These are phyloP conservation scores for Clausena lansium DNA, from an alignment of 345 rosid species.

Conservation along the genomic window DNA sequence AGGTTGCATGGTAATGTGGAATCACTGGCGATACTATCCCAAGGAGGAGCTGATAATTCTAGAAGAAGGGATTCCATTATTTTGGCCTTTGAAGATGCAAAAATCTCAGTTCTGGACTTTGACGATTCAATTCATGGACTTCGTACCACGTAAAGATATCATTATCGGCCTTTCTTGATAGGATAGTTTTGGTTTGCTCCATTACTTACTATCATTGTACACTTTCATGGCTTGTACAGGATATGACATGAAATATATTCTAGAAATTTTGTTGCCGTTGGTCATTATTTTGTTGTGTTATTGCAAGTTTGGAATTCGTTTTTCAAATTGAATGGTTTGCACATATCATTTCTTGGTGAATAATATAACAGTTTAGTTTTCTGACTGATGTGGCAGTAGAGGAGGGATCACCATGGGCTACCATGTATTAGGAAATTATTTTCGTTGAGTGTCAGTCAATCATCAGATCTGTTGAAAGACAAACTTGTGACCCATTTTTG, in stretches of 20 bases:
- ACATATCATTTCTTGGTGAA: neutral
- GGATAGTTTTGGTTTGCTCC: slow-evolving; percentile 1
- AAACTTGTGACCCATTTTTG: neutral
- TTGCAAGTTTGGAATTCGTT: slow-evolving; percentile 1
- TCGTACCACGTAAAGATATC: slow-evolving; percentile 54
- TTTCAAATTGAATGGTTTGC: neutral
- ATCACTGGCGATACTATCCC: slow-evolving; percentile 68
- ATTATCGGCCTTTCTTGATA: neutral
- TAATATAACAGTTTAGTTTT: neutral
- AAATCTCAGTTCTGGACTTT: slow-evolving; percentile 80
- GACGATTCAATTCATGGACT: slow-evolving; percentile 90
- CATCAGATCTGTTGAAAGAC: neutral
- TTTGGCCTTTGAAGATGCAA: slow-evolving; percentile 76
- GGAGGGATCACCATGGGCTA: neutral
- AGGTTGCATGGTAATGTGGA: slow-evolving; percentile 94
- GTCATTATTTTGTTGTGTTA: neutral
- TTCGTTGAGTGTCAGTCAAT: neutral
- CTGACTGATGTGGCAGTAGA: neutral
- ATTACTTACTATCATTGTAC: neutral
- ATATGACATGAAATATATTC: neutral
- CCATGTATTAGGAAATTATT: neutral
- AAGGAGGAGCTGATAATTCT: slow-evolving; percentile 61
- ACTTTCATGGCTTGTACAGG: neutral
- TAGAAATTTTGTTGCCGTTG: neutral
- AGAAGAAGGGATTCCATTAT: slow-evolving; percentile 80